Conservation (phyloP, 352 stramenopile species). For the Pythium vanterpoolii region DNA sequence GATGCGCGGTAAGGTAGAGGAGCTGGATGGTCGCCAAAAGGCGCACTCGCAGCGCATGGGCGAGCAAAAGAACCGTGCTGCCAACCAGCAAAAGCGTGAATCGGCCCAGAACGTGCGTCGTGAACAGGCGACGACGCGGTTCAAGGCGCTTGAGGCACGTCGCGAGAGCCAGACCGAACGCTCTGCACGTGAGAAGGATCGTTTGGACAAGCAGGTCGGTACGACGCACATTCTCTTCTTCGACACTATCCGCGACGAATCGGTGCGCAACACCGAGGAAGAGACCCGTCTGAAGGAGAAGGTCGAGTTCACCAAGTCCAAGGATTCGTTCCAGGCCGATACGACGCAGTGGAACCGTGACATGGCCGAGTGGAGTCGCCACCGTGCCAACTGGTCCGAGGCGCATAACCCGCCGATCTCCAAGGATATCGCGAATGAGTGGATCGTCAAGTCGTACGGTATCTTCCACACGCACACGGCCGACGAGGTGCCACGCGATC, state of each 20-base stretch:
- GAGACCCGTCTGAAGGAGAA: slow-evolving; percentile 83
- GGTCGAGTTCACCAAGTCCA: slow-evolving; percentile 87
- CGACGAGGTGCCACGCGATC: slow-evolving; percentile 57
- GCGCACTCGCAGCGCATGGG: slow-evolving; percentile 63
- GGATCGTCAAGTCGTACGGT: slow-evolving; percentile 84
- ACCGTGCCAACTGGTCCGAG: slow-evolving; percentile 85
- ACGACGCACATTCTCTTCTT: slow-evolving; percentile 85
- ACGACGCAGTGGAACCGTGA: slow-evolving; percentile 88
- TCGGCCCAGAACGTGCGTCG: slow-evolving; percentile 67
- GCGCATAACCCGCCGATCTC: slow-evolving; percentile 85
- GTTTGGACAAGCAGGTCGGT: slow-evolving; percentile 65
- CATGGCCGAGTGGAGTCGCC: slow-evolving; percentile 86
- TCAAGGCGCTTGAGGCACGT: slow-evolving; percentile 76
- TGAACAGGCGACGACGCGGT: slow-evolving; percentile 64
- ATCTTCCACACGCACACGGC: slow-evolving; percentile 57
- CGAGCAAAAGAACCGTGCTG: slow-evolving; percentile 54
- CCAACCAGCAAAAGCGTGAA: slow-evolving; percentile 72
- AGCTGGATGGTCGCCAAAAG: slow-evolving; percentile 59
- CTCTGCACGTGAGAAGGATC: slow-evolving; percentile 82
- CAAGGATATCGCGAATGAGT: slow-evolving; percentile 87
- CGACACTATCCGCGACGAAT: slow-evolving; percentile 73
- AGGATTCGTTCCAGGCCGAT: slow-evolving; percentile 85
- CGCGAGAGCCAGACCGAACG: slow-evolving; percentile 78
- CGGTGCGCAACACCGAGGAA: slow-evolving; percentile 70
- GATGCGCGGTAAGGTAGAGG: slow-evolving; percentile 77